Evolutionary conservation across 352 stramenopile genomes (phyloP).

Genomic region (Phytopythium delawarense): DNA sequence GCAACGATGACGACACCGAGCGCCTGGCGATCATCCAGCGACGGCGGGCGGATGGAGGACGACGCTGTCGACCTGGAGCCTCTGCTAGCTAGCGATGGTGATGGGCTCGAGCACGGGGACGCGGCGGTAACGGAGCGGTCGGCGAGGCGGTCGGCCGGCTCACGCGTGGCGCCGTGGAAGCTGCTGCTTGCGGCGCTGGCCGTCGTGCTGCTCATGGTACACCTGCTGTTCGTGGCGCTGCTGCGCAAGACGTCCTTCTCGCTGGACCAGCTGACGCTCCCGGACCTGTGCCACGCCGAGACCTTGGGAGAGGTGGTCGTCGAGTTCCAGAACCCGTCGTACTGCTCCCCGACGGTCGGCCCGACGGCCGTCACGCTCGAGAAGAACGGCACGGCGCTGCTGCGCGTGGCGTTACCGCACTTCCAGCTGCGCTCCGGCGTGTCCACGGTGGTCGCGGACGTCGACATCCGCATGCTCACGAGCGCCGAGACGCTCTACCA

Average conservation of each 20-base stretch:
- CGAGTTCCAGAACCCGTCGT: constrained; percentile 72
- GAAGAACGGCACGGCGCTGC: constrained; percentile 48
- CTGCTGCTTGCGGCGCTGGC: constrained; percentile 18
- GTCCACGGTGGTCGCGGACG: constrained; percentile 40
- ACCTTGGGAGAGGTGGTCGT: constrained; percentile 49
- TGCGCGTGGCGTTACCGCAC: constrained; percentile 38
- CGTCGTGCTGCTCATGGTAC: constrained; percentile 40
- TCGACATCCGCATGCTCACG: constrained; percentile 44
- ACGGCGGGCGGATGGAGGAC: constrained; percentile 2
- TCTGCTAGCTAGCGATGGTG: constrained; percentile 11
- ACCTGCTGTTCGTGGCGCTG: constrained; percentile 60
- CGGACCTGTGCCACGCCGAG: constrained; percentile 60
- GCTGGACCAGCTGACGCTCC: constrained; percentile 54
- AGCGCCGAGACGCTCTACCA: constrained; percentile 41
- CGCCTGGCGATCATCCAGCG: not conserved
- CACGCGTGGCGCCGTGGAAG: constrained; percentile 15
- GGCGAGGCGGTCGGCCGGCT: not conserved
- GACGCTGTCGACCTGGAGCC: constrained; percentile 14
- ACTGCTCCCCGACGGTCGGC: constrained; percentile 59
- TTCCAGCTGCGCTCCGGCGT: constrained; percentile 53
- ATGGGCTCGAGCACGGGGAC: not conserved
- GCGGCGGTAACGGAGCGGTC: not conserved
- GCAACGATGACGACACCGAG: not conserved
- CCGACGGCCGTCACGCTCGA: constrained; percentile 47
- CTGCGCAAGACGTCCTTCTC: constrained; percentile 56